A percentile compares a stretch with the other conserved stretches of the same genome.
These are phyloP conservation scores for Casaregolazyma lundiana DNA, from an alignment of 1,139 yeast species.

Conservation along the genomic window DNA sequence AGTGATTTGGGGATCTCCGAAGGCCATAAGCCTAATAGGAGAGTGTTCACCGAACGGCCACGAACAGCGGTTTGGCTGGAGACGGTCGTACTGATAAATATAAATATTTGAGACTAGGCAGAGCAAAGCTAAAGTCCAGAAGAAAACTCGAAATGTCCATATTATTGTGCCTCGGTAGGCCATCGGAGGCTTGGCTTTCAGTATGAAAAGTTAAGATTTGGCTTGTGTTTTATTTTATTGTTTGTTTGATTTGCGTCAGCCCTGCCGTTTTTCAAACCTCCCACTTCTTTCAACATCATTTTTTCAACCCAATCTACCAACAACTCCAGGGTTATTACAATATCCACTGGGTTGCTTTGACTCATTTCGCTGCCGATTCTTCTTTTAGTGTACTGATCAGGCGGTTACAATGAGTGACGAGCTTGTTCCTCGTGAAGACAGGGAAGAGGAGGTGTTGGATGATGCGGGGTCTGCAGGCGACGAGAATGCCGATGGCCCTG, in stretches of 20 bases:
- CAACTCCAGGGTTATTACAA: neutral
- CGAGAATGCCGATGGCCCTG: conserved; percentile 20
- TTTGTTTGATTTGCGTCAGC: neutral
- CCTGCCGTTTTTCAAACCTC: neutral
- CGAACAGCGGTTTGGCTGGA: conserved; percentile 27
- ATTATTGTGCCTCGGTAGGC: neutral
- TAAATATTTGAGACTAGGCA: conserved; percentile 17
- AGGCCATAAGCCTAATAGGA: conserved; percentile 46
- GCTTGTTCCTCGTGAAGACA: conserved; percentile 8
- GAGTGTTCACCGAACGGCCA: conserved; percentile 20
- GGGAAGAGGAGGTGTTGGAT: conserved; percentile 22
- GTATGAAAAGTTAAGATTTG: neutral
- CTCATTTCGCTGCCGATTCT: neutral
- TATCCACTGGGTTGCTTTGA: neutral
- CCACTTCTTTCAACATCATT: neutral
- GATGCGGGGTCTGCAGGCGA: conserved; percentile 24
- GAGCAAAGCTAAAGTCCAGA: neutral
- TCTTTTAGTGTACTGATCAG: neutral
- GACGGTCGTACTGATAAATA: conserved; percentile 21
- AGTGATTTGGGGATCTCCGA: conserved; percentile 96
- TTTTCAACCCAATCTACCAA: neutral
- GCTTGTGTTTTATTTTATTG: neutral
- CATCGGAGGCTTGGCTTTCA: neutral
- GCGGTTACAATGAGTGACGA: conserved; percentile 8
- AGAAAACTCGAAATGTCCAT: neutral